phyloP scores from a whole-genome alignment of 2,329 filamentous ascomycete species.

The Shiraia bambusicola region DNA sequence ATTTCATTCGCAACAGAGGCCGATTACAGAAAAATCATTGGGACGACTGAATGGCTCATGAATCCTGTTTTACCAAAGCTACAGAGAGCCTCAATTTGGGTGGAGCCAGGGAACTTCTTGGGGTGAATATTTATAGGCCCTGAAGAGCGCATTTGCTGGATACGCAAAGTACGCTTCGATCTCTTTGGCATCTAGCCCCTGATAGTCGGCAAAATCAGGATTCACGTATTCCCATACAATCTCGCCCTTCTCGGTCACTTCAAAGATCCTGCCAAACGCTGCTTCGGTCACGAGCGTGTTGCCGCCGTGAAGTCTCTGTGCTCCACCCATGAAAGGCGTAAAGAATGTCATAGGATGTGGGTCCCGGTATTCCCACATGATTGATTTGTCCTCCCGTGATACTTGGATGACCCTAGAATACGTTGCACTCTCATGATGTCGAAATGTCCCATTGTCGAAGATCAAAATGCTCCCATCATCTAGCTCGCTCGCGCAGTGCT shows the following conservation, averaged over 20 bases:
- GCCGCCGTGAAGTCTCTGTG: slow-evolving; percentile 46
- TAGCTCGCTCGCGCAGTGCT: slow-evolving; percentile 49
- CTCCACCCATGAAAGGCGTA: slow-evolving; percentile 52
- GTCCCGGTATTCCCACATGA: slow-evolving; percentile 51
- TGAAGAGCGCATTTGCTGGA: slow-evolving; percentile 48
- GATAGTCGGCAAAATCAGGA: slow-evolving; percentile 46
- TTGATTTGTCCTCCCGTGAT: slow-evolving; percentile 41
- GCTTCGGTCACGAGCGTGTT: slow-evolving; percentile 50
- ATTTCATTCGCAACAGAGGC: neutral
- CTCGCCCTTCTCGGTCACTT: slow-evolving; percentile 46
- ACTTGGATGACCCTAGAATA: slow-evolving; percentile 50
- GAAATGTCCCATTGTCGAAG: slow-evolving; percentile 51
- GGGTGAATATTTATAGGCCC: slow-evolving; percentile 48
- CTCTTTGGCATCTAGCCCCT: slow-evolving; percentile 33
- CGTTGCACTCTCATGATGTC: slow-evolving; percentile 44
- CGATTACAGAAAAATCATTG: neutral
- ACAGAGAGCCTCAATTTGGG: slow-evolving; percentile 3
- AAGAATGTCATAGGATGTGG: slow-evolving; percentile 46
- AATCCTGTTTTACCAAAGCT: neutral
- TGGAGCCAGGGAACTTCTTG: slow-evolving; percentile 46
- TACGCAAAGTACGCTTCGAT: slow-evolving; percentile 45
- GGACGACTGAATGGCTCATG: too few relatives aligned
- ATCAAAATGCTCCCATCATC: slow-evolving; percentile 48
- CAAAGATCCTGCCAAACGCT: slow-evolving; percentile 49
- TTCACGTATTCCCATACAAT: slow-evolving; percentile 51